Percentiles rank a stretch among this genome's conserved stretches.
Conservation (phyloP, 164 flowering plant species). For the Dillenia suffruticosa region DNA sequence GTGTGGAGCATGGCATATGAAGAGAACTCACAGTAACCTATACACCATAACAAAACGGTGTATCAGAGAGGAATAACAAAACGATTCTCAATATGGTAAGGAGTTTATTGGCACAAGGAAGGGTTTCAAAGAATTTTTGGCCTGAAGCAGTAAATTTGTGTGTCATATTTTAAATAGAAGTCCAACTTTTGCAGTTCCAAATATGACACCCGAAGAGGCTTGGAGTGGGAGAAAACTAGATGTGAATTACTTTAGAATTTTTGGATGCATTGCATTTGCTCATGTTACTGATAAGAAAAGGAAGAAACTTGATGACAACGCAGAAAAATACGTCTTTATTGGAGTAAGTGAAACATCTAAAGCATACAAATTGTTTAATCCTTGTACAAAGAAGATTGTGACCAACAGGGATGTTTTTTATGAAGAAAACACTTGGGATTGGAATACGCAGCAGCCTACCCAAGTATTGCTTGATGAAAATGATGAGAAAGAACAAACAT, state of each 20-base stretch:
- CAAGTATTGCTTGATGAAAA: slow-evolving; percentile 2
- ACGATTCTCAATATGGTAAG: slow-evolving; percentile 11
- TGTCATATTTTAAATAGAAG: slow-evolving; percentile 3
- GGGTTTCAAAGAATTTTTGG: slow-evolving; percentile 3
- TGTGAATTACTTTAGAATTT: slow-evolving; percentile 6
- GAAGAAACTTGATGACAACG: slow-evolving; percentile 5
- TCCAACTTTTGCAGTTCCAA: not conserved
- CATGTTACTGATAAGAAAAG: slow-evolving; percentile 5
- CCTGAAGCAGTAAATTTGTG: slow-evolving; percentile 7
- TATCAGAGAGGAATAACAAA: slow-evolving; percentile 6
- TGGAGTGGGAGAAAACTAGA: slow-evolving; percentile 4
- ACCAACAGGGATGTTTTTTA: slow-evolving; percentile 1
- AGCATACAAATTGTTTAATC: slow-evolving; percentile 8
- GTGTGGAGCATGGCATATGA: not conserved
- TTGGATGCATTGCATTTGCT: slow-evolving; percentile 3
- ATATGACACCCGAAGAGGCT: slow-evolving; percentile 2
- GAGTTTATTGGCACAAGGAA: no score
- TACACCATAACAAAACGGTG: slow-evolving; percentile 2
- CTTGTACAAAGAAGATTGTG: slow-evolving; percentile 6
- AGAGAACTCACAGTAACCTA: not conserved
- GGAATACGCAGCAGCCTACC: slow-evolving; percentile 2
- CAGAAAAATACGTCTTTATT: slow-evolving; percentile 3
- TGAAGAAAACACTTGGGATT: slow-evolving; percentile 6
- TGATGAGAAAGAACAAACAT: not conserved
- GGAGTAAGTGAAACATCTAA: slow-evolving; percentile 3